A percentile compares a stretch with the other conserved stretches of the same genome.
phyloP scores from a whole-genome alignment of 2,329 filamentous ascomycete genomes.

The Pseudogymnoascus sp. region DNA sequence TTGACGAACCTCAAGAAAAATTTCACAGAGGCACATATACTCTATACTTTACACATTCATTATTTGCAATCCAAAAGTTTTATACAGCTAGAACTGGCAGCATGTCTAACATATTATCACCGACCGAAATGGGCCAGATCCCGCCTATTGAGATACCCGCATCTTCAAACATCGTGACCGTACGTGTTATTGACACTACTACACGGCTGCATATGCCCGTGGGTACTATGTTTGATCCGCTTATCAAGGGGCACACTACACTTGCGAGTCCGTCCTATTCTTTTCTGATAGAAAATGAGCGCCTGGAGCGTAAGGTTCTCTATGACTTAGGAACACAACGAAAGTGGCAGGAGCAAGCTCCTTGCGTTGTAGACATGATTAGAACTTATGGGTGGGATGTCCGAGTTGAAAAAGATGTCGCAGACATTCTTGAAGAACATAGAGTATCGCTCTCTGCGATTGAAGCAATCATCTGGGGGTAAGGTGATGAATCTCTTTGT shows the following conservation, averaged over 20 bases:
- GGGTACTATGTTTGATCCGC: background rate
- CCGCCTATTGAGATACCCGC: background rate
- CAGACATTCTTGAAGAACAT: constrained; percentile 17
- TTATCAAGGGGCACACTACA: background rate
- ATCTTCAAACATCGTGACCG: background rate
- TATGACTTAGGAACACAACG: constrained; percentile 23
- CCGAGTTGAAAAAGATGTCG: constrained; percentile 18
- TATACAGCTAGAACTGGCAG: background rate
- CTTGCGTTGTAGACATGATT: constrained; percentile 12
- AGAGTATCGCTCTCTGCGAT: constrained; percentile 16
- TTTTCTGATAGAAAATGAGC: constrained; percentile 22
- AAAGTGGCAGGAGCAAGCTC: constrained; percentile 22
- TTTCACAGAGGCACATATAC: background rate
- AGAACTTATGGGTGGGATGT: constrained; percentile 9
- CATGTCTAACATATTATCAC: background rate
- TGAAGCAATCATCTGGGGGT: constrained; percentile 4
- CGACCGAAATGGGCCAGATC: background rate
- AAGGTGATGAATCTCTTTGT: background rate
- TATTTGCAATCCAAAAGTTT: background rate
- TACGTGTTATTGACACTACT: background rate
- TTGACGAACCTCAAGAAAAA: background rate
- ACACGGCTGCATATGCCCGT: background rate
- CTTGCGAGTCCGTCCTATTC: constrained; percentile 14
- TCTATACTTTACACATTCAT: background rate
- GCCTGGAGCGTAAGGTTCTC: constrained; percentile 18